A percentile compares a stretch with the other conserved stretches of the same genome.
phyloP scores from a whole-genome alignment of 140 eudicot genomes.

The Oenanthe javanica region DNA sequence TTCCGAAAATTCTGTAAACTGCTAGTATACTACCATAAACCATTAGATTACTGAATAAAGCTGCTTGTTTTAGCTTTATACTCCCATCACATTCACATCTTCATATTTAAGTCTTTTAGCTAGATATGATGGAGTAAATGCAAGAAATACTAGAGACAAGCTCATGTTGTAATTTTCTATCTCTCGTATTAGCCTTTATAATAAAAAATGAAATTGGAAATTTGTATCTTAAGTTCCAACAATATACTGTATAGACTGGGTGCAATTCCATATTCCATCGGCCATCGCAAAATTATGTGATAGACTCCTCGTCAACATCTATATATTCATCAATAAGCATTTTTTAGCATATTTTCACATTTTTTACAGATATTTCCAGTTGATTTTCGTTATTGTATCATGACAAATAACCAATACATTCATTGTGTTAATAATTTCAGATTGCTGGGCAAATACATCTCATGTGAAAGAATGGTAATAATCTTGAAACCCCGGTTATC shows the following conservation, averaged over 20 bases:
- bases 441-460: conserved; percentile 75
- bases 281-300: not conserved
- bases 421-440: conserved; percentile 37
- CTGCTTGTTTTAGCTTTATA: not conserved
- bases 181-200: not conserved
- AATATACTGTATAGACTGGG: not conserved
- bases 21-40: not conserved
- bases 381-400: not conserved
- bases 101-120: not conserved
- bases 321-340: not conserved
- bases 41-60: not conserved
- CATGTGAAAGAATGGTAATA: conserved; percentile 59
- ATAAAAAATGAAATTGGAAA: not conserved
- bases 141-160: not conserved
- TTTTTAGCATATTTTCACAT: not conserved
- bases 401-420: conserved; percentile 8
- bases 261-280: not conserved
- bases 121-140: not conserved
- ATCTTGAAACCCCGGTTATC: conserved; percentile 8
- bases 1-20: not conserved
- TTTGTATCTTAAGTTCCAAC: not conserved
- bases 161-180: not conserved
- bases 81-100: not conserved
- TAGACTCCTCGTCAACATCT: not conserved
- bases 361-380: not conserved